These are phyloP conservation scores for Pinus albicaulis DNA, from an alignment of 75 land plant genomes.

Conservation along the genomic window DNA sequence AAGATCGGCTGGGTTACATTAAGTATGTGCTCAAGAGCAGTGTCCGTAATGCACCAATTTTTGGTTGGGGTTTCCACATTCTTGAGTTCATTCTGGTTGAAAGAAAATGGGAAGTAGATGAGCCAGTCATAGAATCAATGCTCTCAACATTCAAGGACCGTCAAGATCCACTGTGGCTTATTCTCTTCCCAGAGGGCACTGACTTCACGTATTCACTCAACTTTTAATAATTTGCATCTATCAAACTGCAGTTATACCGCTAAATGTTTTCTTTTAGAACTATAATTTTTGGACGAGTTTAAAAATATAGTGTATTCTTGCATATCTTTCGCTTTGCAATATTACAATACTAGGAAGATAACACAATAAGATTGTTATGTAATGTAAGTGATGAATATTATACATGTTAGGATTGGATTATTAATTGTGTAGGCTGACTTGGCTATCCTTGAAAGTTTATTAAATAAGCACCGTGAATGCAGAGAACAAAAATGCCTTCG, in stretches of 20 bases:
- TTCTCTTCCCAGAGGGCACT: conserved; percentile 95
- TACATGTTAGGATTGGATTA: background rate
- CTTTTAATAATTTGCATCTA: background rate
- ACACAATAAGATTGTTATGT: background rate
- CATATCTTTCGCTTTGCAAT: conserved; percentile 1
- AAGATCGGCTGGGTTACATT: conserved; percentile 65
- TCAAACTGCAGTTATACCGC: background rate
- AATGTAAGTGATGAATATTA: background rate
- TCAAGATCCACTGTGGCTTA: conserved; percentile 82
- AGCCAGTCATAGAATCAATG: conserved; percentile 49
- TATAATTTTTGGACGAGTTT: too few species aligned
- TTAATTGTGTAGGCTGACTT: background rate
- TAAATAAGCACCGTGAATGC: conserved; percentile 8
- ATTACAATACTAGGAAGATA: conserved; percentile 1
- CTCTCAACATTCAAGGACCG: conserved; percentile 66
- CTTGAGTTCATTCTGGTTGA: conserved; percentile 88
- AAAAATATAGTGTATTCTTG: background rate
- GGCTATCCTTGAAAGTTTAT: background rate
- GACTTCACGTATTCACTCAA: conserved; percentile 79
- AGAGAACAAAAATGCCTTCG: conserved; percentile 79
- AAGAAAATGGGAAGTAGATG: conserved; percentile 88
- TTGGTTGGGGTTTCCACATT: conserved; percentile 96
- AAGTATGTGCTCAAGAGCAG: conserved; percentile 93
- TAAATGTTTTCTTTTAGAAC: background rate
- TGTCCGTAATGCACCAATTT: conserved; percentile 82